These are phyloP conservation scores for Pichia sp. DNA, from an alignment of 1,139 yeast species.

Conservation along the genomic window DNA sequence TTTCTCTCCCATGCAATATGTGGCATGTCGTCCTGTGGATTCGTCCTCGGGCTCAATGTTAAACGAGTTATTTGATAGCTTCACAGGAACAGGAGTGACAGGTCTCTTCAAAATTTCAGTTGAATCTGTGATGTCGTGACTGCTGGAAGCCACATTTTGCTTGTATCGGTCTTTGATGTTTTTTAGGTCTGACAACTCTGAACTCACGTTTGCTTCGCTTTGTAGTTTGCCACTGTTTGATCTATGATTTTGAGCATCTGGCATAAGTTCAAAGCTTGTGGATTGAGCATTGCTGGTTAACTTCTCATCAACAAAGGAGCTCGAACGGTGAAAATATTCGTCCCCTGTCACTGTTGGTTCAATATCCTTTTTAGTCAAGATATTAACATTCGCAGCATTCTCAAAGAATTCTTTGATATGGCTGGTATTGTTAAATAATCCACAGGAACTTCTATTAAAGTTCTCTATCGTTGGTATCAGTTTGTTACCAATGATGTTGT, in stretches of 20 bases:
- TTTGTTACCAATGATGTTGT: slow-evolving; percentile 52
- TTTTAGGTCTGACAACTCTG: slow-evolving; percentile 7
- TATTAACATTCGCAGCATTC: slow-evolving; percentile 56
- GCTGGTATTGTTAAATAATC: slow-evolving; percentile 53
- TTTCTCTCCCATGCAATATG: too few relatives aligned
- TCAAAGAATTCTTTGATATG: slow-evolving; percentile 77
- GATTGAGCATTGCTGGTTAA: too few relatives aligned
- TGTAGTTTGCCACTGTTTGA: too few relatives aligned
- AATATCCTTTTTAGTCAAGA: slow-evolving; percentile 20
- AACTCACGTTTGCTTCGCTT: slow-evolving; percentile 1
- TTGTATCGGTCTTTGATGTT: slow-evolving; percentile 12
- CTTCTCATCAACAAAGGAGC: too few relatives aligned
- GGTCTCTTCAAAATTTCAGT: too few relatives aligned
- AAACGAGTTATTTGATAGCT: too few relatives aligned
- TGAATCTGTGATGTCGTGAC: too few relatives aligned
- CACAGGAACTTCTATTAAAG: slow-evolving; percentile 47
- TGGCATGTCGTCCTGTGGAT: slow-evolving; percentile 12
- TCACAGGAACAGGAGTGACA: too few relatives aligned
- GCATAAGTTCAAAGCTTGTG: too few relatives aligned
- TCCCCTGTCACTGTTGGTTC: too few relatives aligned
- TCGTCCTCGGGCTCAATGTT: slow-evolving; percentile 9
- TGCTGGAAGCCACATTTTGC: slow-evolving; percentile 9
- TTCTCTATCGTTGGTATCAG: slow-evolving; percentile 55
- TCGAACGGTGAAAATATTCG: too few relatives aligned
- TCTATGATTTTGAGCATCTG: too few relatives aligned